phyloP scores from a whole-genome alignment of 2,329 filamentous ascomycete genomes.

The Cordyceps pruinosa region DNA sequence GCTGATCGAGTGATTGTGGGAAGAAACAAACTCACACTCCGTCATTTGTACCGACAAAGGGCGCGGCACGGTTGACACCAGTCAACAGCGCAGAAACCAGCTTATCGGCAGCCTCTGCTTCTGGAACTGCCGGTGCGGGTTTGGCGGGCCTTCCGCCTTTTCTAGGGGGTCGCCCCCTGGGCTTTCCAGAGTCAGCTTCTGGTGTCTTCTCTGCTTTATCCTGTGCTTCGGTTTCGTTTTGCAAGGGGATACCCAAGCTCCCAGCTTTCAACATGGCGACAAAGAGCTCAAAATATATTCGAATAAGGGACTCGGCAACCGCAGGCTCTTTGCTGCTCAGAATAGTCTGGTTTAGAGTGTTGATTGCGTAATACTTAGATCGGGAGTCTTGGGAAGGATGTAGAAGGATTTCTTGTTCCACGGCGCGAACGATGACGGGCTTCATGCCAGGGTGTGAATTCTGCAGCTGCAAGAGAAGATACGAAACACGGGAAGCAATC shows the following conservation, averaged over 20 bases:
- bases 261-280: slow-evolving; percentile 67
- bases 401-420: slow-evolving; percentile 84
- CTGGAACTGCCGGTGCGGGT: slow-evolving; percentile 42
- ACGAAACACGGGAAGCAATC: slow-evolving; percentile 87
- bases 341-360: slow-evolving; percentile 95
- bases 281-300: slow-evolving; percentile 91
- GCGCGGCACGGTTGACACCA: slow-evolving; percentile 91
- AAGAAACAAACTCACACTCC: slow-evolving; percentile 48
- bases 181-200: slow-evolving; percentile 10
- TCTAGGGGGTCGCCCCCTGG: slow-evolving; percentile 18
- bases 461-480: slow-evolving; percentile 85
- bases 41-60: slow-evolving; percentile 78
- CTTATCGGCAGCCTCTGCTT: slow-evolving; percentile 70
- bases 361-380: slow-evolving; percentile 91
- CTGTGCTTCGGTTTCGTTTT: slow-evolving; percentile 37
- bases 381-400: slow-evolving; percentile 80
- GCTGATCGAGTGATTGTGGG: not conserved
- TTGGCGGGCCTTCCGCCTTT: slow-evolving; percentile 22
- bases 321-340: slow-evolving; percentile 76
- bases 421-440: slow-evolving; percentile 69
- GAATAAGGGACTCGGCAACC: slow-evolving; percentile 71
- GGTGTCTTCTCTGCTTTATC: slow-evolving; percentile 24
- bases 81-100: slow-evolving; percentile 85
- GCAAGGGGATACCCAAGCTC: slow-evolving; percentile 31
- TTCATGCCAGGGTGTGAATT: slow-evolving; percentile 93